Conservation (phyloP, 208 protist species). For the Crithidia bombi region DNA sequence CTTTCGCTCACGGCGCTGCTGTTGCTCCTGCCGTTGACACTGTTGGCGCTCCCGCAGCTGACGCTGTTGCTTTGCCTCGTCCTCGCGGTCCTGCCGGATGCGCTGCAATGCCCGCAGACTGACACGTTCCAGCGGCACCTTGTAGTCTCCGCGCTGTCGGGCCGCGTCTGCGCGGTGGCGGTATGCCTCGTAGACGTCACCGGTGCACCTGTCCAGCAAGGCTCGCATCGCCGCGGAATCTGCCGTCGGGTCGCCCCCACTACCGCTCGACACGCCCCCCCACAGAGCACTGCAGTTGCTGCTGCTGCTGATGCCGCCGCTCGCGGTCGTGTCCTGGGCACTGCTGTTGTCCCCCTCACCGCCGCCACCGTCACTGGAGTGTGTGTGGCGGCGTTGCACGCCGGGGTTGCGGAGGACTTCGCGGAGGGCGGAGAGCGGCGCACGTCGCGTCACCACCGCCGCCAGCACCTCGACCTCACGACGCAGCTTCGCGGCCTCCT, state of each 20-base stretch:
- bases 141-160: constrained; percentile 42
- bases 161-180: constrained; percentile 30
- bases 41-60: constrained; percentile 24
- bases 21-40: constrained; percentile 40
- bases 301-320: not conserved
- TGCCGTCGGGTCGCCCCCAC: not conserved
- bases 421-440: constrained; percentile 22
- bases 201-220: constrained; percentile 37
- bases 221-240: constrained; percentile 12
- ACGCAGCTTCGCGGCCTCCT: constrained; percentile 7
- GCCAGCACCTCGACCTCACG: constrained; percentile 29
- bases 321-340: not conserved
- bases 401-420: constrained; percentile 5
- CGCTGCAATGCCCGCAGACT: constrained; percentile 50
- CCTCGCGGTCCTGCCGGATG: constrained; percentile 33
- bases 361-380: not conserved
- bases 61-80: constrained; percentile 27
- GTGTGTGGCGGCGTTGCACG: not conserved
- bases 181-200: constrained; percentile 42
- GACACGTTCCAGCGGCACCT: constrained; percentile 54
- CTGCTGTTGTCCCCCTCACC: not conserved
- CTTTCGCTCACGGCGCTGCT: constrained; percentile 38
- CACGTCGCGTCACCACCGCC: constrained; percentile 26
- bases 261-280: not conserved
- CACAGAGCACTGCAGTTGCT: not conserved